Base-by-base conservation (phyloP, 371 early-diverging fungal species). In the Basidiobolus meristosporus region DNA sequence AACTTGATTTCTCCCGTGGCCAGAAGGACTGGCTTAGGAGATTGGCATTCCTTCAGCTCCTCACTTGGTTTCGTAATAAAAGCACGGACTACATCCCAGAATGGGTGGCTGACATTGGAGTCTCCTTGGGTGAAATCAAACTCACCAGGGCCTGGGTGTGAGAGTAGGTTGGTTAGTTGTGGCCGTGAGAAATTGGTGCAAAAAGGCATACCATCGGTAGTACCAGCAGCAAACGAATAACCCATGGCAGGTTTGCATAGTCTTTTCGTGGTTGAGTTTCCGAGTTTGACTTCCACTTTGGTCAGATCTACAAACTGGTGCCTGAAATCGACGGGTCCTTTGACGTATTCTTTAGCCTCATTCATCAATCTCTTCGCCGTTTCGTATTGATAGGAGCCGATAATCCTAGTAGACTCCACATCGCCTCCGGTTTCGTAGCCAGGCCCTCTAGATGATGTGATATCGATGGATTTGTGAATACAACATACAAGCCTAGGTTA, bases 11-110 rank as follows among this genome's bases (percentile, higher is more conserved):
- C 66, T 1, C 77, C 77, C 0, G 77, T 73, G 31, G 64, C 59
- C 12, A 77, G 38, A 16, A 77, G 47, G 29, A 77, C 65, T 0
- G 62, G 61, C 36, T 77, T 77, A 3, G 75, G 75, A 12, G 42
- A 41, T 28, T 77, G 77, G 44, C 77, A 77, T 19, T 38, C 40
- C 17, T 41, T 40, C 34, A 61, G 63, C 26, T 46, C 46, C n/a
- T 45, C n/a, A 7, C 53, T 51, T 2, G 40, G 48, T 18, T 53
- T 48, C 3, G 34, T 34, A 1, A 69, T 35, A 5, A 68, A 34
- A 14, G 56, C 38, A 1, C 60, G 38, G 9, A 71, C 38, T 6
- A 60, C 34, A 39, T 57, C 51, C 68, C 68, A 68, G 34, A 63
- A 51, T 20, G 59, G 50, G 33, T 48, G 54, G 39, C 26, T 39